Evolutionary conservation across 306 rosid species (phyloP).

Genomic region (Lotus japonicus): DNA sequence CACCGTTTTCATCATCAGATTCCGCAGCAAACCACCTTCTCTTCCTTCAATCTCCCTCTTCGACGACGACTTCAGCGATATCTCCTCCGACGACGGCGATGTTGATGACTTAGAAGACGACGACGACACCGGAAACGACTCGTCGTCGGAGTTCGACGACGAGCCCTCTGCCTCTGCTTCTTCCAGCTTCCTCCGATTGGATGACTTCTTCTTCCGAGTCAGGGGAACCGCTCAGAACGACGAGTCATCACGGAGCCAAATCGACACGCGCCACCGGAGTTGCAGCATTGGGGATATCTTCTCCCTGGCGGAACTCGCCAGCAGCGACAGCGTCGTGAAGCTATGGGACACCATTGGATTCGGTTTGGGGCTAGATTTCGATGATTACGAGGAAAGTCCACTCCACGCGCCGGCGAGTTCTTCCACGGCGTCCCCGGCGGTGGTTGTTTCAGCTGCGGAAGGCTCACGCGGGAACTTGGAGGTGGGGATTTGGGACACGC

Average conservation of each 20-base stretch:
- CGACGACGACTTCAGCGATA: conserved; percentile 23
- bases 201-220: conserved; percentile 45
- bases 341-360: conserved; percentile 74
- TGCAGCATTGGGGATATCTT: conserved; percentile 44
- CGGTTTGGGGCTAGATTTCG: conserved; percentile 39
- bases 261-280: conserved; percentile 35
- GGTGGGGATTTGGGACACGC: conserved; percentile 66
- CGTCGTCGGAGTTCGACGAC: conserved; percentile 35
- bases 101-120: conserved; percentile 17
- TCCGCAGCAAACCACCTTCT: conserved; percentile 25
- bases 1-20: conserved; percentile 34
- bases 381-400: conserved; percentile 23
- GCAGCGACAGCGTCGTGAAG: conserved; percentile 67
- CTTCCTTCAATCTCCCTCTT: conserved; percentile 15
- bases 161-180: background rate
- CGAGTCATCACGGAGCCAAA: conserved; percentile 14
- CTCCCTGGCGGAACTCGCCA: conserved; percentile 52
- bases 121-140: conserved; percentile 14
- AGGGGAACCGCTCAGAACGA: too few relatives aligned
- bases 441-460: conserved; percentile 31
- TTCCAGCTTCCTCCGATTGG: background rate
- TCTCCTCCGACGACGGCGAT: conserved; percentile 23
- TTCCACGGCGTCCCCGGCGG: conserved; percentile 30
- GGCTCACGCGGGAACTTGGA: conserved; percentile 24
- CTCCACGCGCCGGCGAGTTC: conserved; percentile 20